These are phyloP conservation scores for Marasmius sp. DNA, from an alignment of 1,284 basidiomycete species.

Conservation along the genomic window DNA sequence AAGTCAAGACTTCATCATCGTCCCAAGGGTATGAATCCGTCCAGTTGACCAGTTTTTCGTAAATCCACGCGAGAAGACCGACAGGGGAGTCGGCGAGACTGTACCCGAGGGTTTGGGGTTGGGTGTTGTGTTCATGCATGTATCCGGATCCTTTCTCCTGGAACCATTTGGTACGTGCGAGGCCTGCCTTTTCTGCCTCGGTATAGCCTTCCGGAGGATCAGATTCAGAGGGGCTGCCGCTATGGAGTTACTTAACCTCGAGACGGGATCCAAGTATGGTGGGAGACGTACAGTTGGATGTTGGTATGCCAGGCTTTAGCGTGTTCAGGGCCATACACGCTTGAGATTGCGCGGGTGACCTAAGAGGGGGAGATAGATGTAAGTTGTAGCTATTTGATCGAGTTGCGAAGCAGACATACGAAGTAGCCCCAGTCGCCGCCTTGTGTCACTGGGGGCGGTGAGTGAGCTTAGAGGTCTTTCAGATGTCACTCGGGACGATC, in stretches of 20 bases:
- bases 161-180: slow-evolving; percentile 32
- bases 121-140: slow-evolving; percentile 41
- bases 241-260: neutral
- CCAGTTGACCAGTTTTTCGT: slow-evolving; percentile 54
- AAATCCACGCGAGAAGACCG: slow-evolving; percentile 57
- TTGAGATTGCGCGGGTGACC: slow-evolving; percentile 42
- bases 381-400: neutral
- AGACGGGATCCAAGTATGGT: neutral
- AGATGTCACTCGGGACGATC: neutral
- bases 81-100: slow-evolving; percentile 51
- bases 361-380: slow-evolving; percentile 16
- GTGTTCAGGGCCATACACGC: slow-evolving; percentile 36
- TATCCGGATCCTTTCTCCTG: slow-evolving; percentile 39
- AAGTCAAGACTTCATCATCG: slow-evolving; percentile 50
- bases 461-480: slow-evolving; percentile 31
- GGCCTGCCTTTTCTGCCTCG: slow-evolving; percentile 30
- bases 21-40: slow-evolving; percentile 48
- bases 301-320: slow-evolving; percentile 35
- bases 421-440: slow-evolving; percentile 53
- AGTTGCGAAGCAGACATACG: slow-evolving; percentile 26
- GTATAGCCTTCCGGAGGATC: slow-evolving; percentile 21
- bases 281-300: slow-evolving; percentile 19
- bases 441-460: slow-evolving; percentile 20
- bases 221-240: neutral
- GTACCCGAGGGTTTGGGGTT: slow-evolving; percentile 57